Evolutionary conservation across 169 alveolate genomes (phyloP).

Genomic region (Plasmodium vinckei): DNA sequence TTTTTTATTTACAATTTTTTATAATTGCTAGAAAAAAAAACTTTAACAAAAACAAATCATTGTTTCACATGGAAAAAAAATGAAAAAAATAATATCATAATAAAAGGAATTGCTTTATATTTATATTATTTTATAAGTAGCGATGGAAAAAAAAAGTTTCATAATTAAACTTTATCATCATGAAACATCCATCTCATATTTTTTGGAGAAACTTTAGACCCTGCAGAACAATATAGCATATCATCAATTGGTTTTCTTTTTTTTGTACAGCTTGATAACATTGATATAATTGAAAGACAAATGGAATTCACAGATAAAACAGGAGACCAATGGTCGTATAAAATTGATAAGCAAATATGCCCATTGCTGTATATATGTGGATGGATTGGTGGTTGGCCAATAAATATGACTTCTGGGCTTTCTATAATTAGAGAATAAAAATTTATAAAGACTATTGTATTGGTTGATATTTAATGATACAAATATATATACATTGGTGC

Average conservation of each 20-base stretch:
- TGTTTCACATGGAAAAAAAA: constrained; percentile 22
- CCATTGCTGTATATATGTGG: constrained; percentile 97
- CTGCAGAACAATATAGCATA: constrained; percentile 74
- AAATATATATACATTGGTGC: not conserved
- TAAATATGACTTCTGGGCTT: constrained; percentile 93
- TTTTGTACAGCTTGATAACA: constrained; percentile 77
- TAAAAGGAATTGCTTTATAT: not conserved
- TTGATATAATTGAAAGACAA: constrained; percentile 80
- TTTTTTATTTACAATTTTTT: not conserved
- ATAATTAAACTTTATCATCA: constrained; percentile 69
- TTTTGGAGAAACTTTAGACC: constrained; percentile 75
- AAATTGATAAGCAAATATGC: constrained; percentile 92
- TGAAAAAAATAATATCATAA: not conserved
- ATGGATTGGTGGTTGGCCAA: constrained; percentile 92
- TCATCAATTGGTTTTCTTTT: constrained; percentile 79
- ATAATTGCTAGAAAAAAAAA: constrained; percentile 15
- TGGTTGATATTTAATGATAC: not conserved
- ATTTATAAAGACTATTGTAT: constrained; percentile 6
- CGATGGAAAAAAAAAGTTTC: not conserved
- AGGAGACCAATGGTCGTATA: constrained; percentile 87
- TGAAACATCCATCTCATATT: constrained; percentile 80
- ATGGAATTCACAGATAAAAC: constrained; percentile 79
- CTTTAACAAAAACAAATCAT: constrained; percentile 24
- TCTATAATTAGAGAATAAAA: constrained; percentile 83
- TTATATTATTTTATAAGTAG: not conserved